Percentiles rank a stretch among this genome's conserved stretches.
phyloP scores from a whole-genome alignment of 768 basidiomycete genomes.

The Trametes cingulata region DNA sequence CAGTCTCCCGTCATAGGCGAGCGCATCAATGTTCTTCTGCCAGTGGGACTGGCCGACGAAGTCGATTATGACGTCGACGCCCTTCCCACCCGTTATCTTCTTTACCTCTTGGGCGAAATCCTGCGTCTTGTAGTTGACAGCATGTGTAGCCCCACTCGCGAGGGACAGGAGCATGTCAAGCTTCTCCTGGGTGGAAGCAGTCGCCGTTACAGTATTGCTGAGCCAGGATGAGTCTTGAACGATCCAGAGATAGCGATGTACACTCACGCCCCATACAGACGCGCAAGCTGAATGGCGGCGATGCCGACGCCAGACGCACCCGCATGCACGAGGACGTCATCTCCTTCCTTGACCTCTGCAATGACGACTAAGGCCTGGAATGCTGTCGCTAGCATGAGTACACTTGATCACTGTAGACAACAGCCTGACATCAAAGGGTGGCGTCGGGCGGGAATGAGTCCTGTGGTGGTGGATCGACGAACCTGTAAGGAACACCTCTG shows the following conservation, averaged over 20 bases:
- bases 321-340: constrained; percentile 85
- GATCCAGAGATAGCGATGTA: constrained; percentile 8
- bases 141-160: constrained; percentile 70
- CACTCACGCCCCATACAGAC: constrained; percentile 70
- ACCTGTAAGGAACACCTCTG: constrained; percentile 90
- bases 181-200: constrained; percentile 84
- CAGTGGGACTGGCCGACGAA: constrained; percentile 79
- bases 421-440: too few species aligned
- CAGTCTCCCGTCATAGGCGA: constrained; percentile 77
- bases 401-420: too few species aligned
- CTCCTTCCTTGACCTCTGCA: constrained; percentile 66
- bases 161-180: constrained; percentile 71
- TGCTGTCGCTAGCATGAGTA: constrained; percentile 37
- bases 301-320: constrained; percentile 90
- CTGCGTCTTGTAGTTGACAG: constrained; percentile 81
- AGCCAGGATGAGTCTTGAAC: constrained; percentile 6
- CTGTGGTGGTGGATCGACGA: too few species aligned
- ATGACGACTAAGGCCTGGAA: constrained; percentile 67
- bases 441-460: too few species aligned
- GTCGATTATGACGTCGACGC: constrained; percentile 84
- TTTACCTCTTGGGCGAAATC: constrained; percentile 78
- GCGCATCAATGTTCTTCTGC: constrained; percentile 65
- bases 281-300: constrained; percentile 85
- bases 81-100: constrained; percentile 63
- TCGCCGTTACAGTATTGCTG: constrained; percentile 75